Evolutionary conservation across 176 grass and related monocot genomes (phyloP), one percentile per base, ranked within the genome.

Genomic region (Bonia amplexicaulis): DNA sequence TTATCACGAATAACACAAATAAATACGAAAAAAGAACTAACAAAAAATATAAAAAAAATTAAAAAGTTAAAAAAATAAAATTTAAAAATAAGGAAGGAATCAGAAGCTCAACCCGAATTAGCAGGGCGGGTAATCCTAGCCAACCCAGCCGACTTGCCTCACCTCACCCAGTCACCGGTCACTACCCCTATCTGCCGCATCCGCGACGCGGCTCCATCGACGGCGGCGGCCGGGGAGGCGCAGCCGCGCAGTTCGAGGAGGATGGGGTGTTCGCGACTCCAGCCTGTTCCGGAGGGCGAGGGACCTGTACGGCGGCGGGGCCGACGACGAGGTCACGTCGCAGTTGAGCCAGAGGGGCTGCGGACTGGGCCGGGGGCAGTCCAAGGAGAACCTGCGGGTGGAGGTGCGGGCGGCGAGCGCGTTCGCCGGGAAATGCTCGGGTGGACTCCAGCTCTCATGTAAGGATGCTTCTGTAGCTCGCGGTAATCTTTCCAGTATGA

Each of bases 341-440:
- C 79, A 84, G 88, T 74, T 87, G 6, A 82, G 60, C 60, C 86
- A 61, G 75, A 84, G 73, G 84, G 59, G 66, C 53, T 57, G 86
- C 0, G 86, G 85, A 39, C 72, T 98, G 49, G 77, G 87, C 3
- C 85, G 89, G 14, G 91, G 93, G 0, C 73, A 84, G 8, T 93
- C 91, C 11, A 98, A 98, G 85, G 96, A 98, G 80, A 95, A 95
- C 79, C 82, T 98, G 58, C 79, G 80, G 14, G 90, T 98, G 85
- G 85, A 92, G 13, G 79, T 95, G 25, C 67, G 51, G n/a, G 59
- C 69, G 11, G 25, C 81, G 6, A 55, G 41, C 62, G 60, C 69
- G 6, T 57, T 82, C 63, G 58, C 78, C 9, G 49, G 67, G 53
- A 88, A 68, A 79, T 71, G 44, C 76, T 70, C 77, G 0, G 4